Evolutionary conservation across 257 asterid genomes (phyloP).

Genomic region (Nicotiana noctiflora): DNA sequence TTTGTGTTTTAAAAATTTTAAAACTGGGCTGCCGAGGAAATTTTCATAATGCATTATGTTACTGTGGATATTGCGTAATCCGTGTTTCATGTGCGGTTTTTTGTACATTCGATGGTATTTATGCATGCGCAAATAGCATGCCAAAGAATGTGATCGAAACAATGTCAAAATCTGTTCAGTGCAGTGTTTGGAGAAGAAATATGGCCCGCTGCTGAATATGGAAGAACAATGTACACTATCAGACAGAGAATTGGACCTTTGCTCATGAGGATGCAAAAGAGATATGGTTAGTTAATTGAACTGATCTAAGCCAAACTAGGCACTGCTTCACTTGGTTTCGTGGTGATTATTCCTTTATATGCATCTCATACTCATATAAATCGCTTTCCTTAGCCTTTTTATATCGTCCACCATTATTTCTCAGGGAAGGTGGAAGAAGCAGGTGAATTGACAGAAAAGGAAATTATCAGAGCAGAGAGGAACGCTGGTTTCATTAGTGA

Average conservation of each 20-base stretch:
- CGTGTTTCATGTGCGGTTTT: too few relatives aligned
- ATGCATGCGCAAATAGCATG: neutral
- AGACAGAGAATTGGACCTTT: slow-evolving; percentile 85
- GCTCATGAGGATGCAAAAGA: slow-evolving; percentile 81
- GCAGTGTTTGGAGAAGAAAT: slow-evolving; percentile 97
- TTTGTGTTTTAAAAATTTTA: too few relatives aligned
- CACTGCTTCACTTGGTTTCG: neutral
- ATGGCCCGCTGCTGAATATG: slow-evolving; percentile 99
- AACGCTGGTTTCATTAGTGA: slow-evolving; percentile 68
- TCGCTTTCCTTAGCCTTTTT: neutral
- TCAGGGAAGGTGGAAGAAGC: slow-evolving; percentile 63
- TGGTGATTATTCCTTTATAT: neutral
- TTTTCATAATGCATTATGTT: too few relatives aligned
- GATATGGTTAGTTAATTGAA: slow-evolving; percentile 48
- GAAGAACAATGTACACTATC: slow-evolving; percentile 95
- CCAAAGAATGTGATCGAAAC: slow-evolving; percentile 12
- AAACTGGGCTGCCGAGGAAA: too few relatives aligned
- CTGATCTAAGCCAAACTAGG: neutral
- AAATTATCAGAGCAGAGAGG: slow-evolving; percentile 76
- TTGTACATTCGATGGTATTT: neutral
- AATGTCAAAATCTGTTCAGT: slow-evolving; percentile 46
- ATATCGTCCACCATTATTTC: neutral
- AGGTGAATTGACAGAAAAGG: slow-evolving; percentile 84
- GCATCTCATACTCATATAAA: neutral
- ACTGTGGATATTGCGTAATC: neutral